These are phyloP conservation scores for Leucaena leucocephala DNA, from an alignment of 306 rosid species.

Conservation along the genomic window DNA sequence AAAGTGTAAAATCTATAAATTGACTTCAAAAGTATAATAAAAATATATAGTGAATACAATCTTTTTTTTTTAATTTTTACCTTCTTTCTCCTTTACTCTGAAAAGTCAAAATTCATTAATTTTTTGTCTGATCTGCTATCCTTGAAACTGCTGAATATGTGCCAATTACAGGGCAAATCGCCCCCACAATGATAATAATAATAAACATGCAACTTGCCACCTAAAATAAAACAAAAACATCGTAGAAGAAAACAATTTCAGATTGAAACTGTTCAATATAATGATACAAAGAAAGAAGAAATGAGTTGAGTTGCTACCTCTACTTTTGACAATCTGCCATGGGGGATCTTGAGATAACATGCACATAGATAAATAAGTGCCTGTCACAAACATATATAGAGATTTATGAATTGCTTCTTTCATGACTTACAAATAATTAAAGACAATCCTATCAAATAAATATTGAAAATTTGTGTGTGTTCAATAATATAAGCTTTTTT, in stretches of 20 bases:
- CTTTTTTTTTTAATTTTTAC: too few relatives aligned
- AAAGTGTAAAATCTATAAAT: too few relatives aligned
- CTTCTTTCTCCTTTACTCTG: too few relatives aligned
- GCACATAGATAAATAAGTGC: constrained; percentile 15
- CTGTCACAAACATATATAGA: background rate
- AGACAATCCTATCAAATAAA: background rate
- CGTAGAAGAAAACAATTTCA: too few relatives aligned
- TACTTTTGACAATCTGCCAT: background rate
- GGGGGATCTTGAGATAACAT: constrained; percentile 9
- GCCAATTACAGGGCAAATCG: constrained; percentile 43
- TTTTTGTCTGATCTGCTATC: background rate
- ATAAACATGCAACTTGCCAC: constrained; percentile 47
- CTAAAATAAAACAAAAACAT: constrained; percentile 31
- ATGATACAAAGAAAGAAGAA: background rate
- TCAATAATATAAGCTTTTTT: too few relatives aligned
- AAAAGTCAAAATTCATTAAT: background rate
- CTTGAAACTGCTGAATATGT: constrained; percentile 46
- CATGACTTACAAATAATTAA: too few relatives aligned
- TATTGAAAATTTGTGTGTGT: too few relatives aligned
- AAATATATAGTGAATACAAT: background rate
- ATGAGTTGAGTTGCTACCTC: background rate
- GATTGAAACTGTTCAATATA: too few relatives aligned
- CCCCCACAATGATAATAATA: constrained; percentile 33
- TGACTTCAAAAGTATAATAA: too few relatives aligned
- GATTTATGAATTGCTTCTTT: too few relatives aligned